Percentiles rank a stretch among this genome's conserved stretches.
phyloP scores from a whole-genome alignment of 225 moss, liverwort and hornwort genomes.

The Thuidium tamariscinum region DNA sequence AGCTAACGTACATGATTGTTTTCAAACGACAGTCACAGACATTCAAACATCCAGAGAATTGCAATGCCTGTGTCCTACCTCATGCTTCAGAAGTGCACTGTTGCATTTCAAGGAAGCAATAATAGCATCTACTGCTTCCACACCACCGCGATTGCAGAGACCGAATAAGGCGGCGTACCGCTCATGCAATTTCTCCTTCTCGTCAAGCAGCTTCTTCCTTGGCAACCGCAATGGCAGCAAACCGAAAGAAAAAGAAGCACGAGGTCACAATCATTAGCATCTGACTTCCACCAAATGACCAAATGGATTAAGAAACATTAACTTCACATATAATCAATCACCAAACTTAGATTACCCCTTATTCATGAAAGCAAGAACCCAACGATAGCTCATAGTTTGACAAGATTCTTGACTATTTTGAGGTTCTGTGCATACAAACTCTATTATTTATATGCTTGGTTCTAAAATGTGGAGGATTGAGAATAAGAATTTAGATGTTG shows the following conservation, averaged over 20 bases:
- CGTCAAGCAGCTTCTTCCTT: constrained; percentile 65
- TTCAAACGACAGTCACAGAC: neutral
- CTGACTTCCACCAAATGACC: too few species aligned
- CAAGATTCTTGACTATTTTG: neutral
- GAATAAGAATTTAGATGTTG: neutral
- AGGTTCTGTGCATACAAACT: neutral
- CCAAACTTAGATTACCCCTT: neutral
- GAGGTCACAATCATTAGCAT: neutral
- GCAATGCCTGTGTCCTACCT: constrained; percentile 14
- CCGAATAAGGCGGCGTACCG: constrained; percentile 80
- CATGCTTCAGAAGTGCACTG: constrained; percentile 87
- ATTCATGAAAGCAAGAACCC: neutral
- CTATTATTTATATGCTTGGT: neutral
- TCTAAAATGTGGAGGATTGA: neutral
- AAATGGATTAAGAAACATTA: neutral
- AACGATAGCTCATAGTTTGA: neutral
- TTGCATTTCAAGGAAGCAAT: constrained; percentile 54
- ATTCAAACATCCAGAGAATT: neutral
- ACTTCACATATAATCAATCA: neutral
- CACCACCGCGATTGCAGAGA: constrained; percentile 59
- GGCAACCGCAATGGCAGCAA: neutral
- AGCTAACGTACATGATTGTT: too few species aligned
- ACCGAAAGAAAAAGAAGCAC: neutral
- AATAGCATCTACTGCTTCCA: constrained; percentile 61
- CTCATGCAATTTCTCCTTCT: constrained; percentile 53